phyloP scores from a whole-genome alignment of 768 basidiomycete genomes.

The Boletus barrowsii region DNA sequence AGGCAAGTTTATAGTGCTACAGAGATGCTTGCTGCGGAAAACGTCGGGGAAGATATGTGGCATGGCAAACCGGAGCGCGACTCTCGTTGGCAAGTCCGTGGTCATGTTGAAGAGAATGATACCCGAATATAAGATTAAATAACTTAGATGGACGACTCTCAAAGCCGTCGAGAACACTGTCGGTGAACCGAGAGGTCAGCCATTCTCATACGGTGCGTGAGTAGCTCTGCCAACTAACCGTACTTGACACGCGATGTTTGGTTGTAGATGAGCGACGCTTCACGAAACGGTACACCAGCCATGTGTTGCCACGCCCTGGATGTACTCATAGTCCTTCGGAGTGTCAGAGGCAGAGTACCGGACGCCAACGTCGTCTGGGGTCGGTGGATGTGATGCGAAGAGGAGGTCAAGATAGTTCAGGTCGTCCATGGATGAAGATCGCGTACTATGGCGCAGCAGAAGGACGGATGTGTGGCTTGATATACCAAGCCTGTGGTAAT shows the following conservation, averaged over 20 bases:
- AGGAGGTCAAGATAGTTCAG: neutral
- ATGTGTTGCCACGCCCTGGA: neutral
- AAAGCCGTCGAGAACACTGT: constrained; percentile 6
- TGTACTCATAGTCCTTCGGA: neutral
- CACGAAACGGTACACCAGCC: constrained; percentile 5
- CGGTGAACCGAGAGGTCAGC: neutral
- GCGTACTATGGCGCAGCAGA: neutral
- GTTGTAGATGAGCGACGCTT: neutral
- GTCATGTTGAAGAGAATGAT: neutral
- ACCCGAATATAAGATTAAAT: constrained; percentile 13
- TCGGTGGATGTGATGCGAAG: neutral
- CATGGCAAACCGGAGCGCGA: neutral
- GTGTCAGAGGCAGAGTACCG: neutral
- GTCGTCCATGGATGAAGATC: constrained; percentile 8
- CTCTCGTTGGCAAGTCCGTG: neutral
- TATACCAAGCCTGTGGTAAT: no score
- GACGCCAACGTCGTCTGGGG: neutral
- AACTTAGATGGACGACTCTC: constrained; percentile 3
- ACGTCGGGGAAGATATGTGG: constrained; percentile 9
- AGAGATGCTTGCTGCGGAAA: constrained; percentile 4
- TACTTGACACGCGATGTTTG: neutral
- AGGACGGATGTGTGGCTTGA: neutral
- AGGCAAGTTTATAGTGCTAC: constrained; percentile 18
- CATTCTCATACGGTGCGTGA: neutral
- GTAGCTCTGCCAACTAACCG: neutral